phyloP scores from a whole-genome alignment of 139 green algal species.

The Volvox reticuliferus region DNA sequence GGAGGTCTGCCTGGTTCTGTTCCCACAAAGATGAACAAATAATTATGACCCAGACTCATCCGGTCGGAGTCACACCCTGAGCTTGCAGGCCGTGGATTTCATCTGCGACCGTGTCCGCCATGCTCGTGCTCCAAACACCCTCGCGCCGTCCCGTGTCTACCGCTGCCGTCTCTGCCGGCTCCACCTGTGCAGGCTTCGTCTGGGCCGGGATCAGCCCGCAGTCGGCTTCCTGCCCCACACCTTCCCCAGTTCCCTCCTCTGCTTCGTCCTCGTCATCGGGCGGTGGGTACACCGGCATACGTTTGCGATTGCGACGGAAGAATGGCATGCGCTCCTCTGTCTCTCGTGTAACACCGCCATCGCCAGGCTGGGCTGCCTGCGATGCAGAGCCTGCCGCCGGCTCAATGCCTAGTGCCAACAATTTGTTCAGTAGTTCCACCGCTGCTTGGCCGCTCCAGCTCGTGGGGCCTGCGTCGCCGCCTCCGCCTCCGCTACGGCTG shows the following conservation, averaged over 20 bases:
- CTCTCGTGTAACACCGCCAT: background rate
- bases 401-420: slow-evolving; percentile 23
- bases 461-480: background rate
- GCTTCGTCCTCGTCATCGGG: slow-evolving; percentile 19
- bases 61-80: too few species aligned
- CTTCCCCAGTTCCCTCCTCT: background rate
- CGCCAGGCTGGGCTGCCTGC: background rate
- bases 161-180: too few species aligned
- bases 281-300: slow-evolving; percentile 14
- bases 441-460: slow-evolving; percentile 29
- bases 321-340: slow-evolving; percentile 7
- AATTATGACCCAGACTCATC: too few species aligned
- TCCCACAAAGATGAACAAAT: too few species aligned
- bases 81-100: too few species aligned
- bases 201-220: too few species aligned
- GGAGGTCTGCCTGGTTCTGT: too few species aligned
- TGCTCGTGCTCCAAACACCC: too few species aligned
- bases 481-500: background rate
- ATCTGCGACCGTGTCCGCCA: too few species aligned
- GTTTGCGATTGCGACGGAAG: slow-evolving; percentile 36
- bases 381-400: background rate
- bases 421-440: slow-evolving; percentile 26
- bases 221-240: too few species aligned
- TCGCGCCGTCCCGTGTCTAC: too few species aligned
- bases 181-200: too few species aligned